These are phyloP conservation scores for Fomitopsis pulvina DNA, from an alignment of 768 basidiomycete species.

Conservation along the genomic window DNA sequence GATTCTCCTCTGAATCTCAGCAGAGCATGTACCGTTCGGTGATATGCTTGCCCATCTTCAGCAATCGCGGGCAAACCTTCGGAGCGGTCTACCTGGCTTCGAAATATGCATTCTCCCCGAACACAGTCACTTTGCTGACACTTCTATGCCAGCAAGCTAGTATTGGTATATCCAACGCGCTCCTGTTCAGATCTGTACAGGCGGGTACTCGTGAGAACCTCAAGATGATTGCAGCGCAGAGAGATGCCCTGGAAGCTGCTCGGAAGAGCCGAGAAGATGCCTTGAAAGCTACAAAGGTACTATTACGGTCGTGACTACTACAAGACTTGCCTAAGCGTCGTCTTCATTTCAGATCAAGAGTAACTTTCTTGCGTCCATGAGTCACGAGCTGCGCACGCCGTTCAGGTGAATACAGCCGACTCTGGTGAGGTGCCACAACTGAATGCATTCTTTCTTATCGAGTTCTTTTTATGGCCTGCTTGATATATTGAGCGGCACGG, in stretches of 20 bases:
- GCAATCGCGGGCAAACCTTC: conserved; percentile 71
- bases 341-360: conserved; percentile 55
- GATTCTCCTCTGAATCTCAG: conserved; percentile 62
- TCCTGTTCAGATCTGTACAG: conserved; percentile 71
- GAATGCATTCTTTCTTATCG: background rate
- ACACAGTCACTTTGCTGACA: conserved; percentile 53
- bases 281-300: conserved; percentile 63
- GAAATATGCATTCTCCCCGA: conserved; percentile 56
- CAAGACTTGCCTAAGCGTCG: background rate
- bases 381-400: conserved; percentile 70
- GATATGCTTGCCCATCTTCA: conserved; percentile 65
- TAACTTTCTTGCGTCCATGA: conserved; percentile 72
- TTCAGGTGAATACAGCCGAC: conserved; percentile 49
- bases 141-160: conserved; percentile 69
- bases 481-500: conserved; percentile 67
- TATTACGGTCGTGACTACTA: background rate
- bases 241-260: conserved; percentile 63
- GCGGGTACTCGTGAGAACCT: conserved; percentile 68
- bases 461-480: conserved; percentile 75
- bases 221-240: conserved; percentile 70
- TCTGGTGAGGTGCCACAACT: background rate
- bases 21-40: conserved; percentile 56
- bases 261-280: conserved; percentile 67
- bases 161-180: conserved; percentile 67
- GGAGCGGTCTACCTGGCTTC: conserved; percentile 65